These are phyloP conservation scores for Didymella lethalis DNA, from an alignment of 2,329 filamentous ascomycete species.

Conservation along the genomic window DNA sequence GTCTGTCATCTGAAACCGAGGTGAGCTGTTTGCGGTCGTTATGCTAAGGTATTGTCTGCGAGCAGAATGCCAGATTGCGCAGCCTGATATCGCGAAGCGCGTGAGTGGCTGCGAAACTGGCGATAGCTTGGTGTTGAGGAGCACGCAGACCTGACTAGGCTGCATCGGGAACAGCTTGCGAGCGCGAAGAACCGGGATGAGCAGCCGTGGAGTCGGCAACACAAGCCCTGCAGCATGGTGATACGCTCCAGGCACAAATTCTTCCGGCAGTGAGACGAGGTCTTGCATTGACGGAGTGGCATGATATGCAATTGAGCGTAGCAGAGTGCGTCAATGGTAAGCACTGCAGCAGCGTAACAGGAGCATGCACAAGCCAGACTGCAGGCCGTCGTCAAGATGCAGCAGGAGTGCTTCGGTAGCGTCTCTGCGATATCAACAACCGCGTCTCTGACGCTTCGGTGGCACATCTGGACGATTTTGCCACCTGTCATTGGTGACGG, in stretches of 20 bases:
- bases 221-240: conserved; percentile 15
- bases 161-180: conserved; percentile 22
- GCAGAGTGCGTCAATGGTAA: background rate
- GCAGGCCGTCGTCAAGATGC: conserved; percentile 11
- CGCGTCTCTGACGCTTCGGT: conserved; percentile 3
- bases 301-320: background rate
- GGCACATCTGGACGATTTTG: conserved; percentile 16
- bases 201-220: conserved; percentile 18
- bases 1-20: conserved; percentile 23
- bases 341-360: background rate
- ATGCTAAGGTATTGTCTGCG: conserved; percentile 8
- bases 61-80: conserved; percentile 9
- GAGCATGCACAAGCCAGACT: conserved; percentile 4
- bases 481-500: conserved; percentile 19
- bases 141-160: conserved; percentile 7
- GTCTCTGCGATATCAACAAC: conserved; percentile 13
- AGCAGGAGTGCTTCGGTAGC: conserved; percentile 6
- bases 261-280: conserved; percentile 10
- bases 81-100: conserved; percentile 18
- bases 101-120: conserved; percentile 24
- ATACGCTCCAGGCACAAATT: conserved; percentile 11
- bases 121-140: conserved; percentile 36
- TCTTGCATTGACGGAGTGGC: background rate
- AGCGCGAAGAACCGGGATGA: conserved; percentile 21
- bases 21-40: conserved; percentile 10